Conservation (phyloP, 2,329 filamentous ascomycete genomes). For the Talaromyces funiculosus region DNA sequence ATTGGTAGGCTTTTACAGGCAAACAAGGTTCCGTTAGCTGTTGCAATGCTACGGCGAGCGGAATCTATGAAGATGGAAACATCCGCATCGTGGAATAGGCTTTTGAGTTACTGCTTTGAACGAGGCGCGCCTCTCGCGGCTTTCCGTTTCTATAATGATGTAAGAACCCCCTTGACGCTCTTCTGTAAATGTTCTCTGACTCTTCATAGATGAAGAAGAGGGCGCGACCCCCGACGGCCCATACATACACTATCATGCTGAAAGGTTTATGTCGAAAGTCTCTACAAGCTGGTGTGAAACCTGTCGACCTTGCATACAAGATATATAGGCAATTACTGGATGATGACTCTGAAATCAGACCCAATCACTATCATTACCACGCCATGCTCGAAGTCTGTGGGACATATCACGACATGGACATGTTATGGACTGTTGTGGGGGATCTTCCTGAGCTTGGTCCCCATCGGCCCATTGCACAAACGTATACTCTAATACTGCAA, state of each 20-base stretch:
- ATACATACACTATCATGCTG: slow-evolving; percentile 81
- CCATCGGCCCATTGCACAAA: slow-evolving; percentile 61
- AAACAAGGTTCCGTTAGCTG: slow-evolving; percentile 60
- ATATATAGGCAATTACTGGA: slow-evolving; percentile 71
- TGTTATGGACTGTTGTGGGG: slow-evolving; percentile 70
- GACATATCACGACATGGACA: slow-evolving; percentile 67
- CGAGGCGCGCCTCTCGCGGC: slow-evolving; percentile 58
- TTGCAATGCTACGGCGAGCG: slow-evolving; percentile 61
- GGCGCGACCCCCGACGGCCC: slow-evolving; percentile 68
- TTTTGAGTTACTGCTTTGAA: slow-evolving; percentile 66
- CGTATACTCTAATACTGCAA: slow-evolving; percentile 79
- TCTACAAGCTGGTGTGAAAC: slow-evolving; percentile 47
- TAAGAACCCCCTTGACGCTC: slow-evolving; percentile 28
- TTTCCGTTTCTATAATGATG: slow-evolving; percentile 84
- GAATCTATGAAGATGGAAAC: slow-evolving; percentile 58
- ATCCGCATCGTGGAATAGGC: slow-evolving; percentile 79
- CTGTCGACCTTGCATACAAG: slow-evolving; percentile 63
- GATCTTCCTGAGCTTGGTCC: slow-evolving; percentile 61
- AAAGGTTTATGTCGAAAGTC: slow-evolving; percentile 62
- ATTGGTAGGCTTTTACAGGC: slow-evolving; percentile 57
- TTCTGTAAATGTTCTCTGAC: background rate
- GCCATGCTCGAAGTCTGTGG: slow-evolving; percentile 79
- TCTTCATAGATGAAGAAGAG: slow-evolving; percentile 82
- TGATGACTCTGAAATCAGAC: slow-evolving; percentile 58
- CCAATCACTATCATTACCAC: slow-evolving; percentile 79